Evolutionary conservation across 768 basidiomycete genomes (phyloP).

Genomic region (Lactifluus pinguis): DNA sequence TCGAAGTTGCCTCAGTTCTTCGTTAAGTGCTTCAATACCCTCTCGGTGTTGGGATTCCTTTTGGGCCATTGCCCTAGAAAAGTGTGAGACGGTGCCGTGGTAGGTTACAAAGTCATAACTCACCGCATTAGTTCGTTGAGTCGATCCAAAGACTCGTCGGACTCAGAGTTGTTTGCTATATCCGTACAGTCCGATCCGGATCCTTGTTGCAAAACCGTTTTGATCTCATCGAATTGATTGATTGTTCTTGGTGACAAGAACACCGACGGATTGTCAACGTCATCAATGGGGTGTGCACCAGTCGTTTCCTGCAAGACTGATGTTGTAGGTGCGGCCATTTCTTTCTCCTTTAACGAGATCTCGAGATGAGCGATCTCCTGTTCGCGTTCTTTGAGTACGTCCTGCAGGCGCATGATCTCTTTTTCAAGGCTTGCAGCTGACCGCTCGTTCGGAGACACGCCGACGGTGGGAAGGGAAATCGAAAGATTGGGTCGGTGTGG

Average conservation of each 20-base stretch:
- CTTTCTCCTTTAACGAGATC: constrained; percentile 35
- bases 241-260: constrained; percentile 63
- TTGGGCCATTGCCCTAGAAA: constrained; percentile 84
- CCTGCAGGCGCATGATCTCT: constrained; percentile 93
- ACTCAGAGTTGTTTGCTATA: constrained; percentile 33
- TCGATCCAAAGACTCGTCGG: constrained; percentile 66
- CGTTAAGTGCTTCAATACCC: constrained; percentile 59
- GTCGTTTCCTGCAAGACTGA: background rate
- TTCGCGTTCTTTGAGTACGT: constrained; percentile 85
- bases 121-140: constrained; percentile 91
- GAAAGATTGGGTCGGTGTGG: constrained; percentile 51
- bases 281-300: constrained; percentile 1
- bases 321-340: constrained; percentile 13
- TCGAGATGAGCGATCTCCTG: constrained; percentile 81
- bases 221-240: constrained; percentile 65
- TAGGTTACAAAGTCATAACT: constrained; percentile 24
- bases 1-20: constrained; percentile 57
- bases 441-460: constrained; percentile 45
- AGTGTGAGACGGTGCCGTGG: constrained; percentile 8
- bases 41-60: constrained; percentile 90
- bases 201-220: constrained; percentile 47
- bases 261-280: constrained; percentile 19
- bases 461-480: constrained; percentile 41
- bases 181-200: constrained; percentile 27
- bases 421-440: constrained; percentile 81